Conservation (phyloP, 352 stramenopile genomes). For the Pythium coloratum region DNA sequence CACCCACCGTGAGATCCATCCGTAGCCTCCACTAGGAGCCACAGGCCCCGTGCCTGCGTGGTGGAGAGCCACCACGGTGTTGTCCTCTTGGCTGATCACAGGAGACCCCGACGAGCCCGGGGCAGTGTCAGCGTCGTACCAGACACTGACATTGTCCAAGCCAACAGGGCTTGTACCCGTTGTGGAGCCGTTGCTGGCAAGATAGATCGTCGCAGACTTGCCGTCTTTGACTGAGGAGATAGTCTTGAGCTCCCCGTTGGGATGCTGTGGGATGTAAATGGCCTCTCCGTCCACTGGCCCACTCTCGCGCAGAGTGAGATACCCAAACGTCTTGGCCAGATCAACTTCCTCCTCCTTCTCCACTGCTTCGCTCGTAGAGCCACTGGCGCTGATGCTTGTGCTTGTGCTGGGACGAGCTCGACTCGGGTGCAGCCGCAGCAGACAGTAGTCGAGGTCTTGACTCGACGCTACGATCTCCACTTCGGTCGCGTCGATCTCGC, state of each 20-base stretch:
- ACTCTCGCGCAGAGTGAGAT: slow-evolving; percentile 37
- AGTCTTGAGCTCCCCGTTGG: slow-evolving; percentile 54
- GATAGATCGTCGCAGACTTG: slow-evolving; percentile 39
- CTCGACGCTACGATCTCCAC: slow-evolving; percentile 42
- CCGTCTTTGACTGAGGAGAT: slow-evolving; percentile 53
- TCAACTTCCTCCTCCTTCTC: slow-evolving; percentile 9
- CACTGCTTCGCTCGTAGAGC: neutral
- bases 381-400: neutral
- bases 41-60: slow-evolving; percentile 35
- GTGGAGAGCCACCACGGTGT: slow-evolving; percentile 69
- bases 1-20: slow-evolving; percentile 13
- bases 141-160: slow-evolving; percentile 36
- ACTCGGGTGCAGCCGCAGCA: slow-evolving; percentile 46
- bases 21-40: neutral
- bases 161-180: too few relatives aligned
- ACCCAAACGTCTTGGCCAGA: slow-evolving; percentile 50
- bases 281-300: slow-evolving; percentile 50
- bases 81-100: slow-evolving; percentile 56
- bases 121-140: slow-evolving; percentile 69
- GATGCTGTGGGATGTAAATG: slow-evolving; percentile 72
- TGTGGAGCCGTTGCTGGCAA: slow-evolving; percentile 3
- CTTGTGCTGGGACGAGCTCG: neutral
- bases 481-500: slow-evolving; percentile 45
- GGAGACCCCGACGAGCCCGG: slow-evolving; percentile 68
- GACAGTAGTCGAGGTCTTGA: slow-evolving; percentile 52